phyloP scores from a whole-genome alignment of 2,329 filamentous ascomycete species.

The Fusarium sp. region DNA sequence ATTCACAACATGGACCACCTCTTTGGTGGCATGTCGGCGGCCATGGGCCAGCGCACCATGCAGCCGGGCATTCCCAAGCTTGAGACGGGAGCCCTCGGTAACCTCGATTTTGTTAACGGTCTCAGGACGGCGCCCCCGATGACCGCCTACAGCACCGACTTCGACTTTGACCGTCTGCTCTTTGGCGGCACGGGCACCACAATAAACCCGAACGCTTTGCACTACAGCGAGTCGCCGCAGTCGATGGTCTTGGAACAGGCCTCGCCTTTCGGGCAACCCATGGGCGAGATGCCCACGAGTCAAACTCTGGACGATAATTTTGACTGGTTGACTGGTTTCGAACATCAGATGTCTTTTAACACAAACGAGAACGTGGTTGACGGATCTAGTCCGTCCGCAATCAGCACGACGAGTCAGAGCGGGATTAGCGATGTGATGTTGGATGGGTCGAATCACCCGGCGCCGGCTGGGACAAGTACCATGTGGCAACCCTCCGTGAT shows the following conservation, averaged over 20 bases:
- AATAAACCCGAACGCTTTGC: constrained; percentile 79
- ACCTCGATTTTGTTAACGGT: constrained; percentile 72
- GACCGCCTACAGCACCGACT: constrained; percentile 69
- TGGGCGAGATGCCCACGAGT: constrained; percentile 66
- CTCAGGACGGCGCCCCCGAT: constrained; percentile 81
- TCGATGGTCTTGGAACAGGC: constrained; percentile 70
- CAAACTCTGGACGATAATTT: constrained; percentile 80
- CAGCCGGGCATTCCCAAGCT: constrained; percentile 81
- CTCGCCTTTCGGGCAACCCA: constrained; percentile 68
- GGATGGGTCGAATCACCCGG: constrained; percentile 78
- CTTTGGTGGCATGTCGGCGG: constrained; percentile 78
- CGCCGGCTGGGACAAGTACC: constrained; percentile 62
- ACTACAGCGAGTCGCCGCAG: constrained; percentile 84
- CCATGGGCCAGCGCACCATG: constrained; percentile 73
- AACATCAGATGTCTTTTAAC: constrained; percentile 78
- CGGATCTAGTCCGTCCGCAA: constrained; percentile 93
- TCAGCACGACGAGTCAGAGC: constrained; percentile 94
- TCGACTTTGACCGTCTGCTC: constrained; percentile 62
- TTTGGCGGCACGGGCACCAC: constrained; percentile 72
- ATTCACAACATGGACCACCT: constrained; percentile 69
- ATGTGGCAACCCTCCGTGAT: constrained; percentile 79
- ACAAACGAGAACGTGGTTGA: constrained; percentile 85
- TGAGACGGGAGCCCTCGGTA: constrained; percentile 78
- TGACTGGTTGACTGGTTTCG: constrained; percentile 85
- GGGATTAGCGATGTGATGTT: constrained; percentile 92